Evolutionary conservation across 2,329 filamentous ascomycete genomes (phyloP), one percentile per base, ranked within the genome.

Genomic region (Anisogramma anomala): DNA sequence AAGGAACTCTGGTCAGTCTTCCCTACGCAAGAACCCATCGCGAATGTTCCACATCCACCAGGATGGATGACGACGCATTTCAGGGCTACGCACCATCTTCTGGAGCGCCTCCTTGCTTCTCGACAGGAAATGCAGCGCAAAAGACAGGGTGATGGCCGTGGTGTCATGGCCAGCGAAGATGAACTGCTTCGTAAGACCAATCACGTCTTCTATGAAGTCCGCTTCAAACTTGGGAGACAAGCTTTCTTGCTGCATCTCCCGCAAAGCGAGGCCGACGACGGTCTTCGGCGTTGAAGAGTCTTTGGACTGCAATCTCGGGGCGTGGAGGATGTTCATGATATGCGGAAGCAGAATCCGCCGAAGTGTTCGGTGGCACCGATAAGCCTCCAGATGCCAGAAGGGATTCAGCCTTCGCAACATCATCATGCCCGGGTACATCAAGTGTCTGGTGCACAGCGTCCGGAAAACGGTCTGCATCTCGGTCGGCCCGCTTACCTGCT

Each of bases 171-270:
- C 44, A 2, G 41, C 41, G 23, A 47, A 43, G 6, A 47, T 57
- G 56, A 33, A 62, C 47, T 31, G 61, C 37, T 14, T 53, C 49
- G 1, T 58, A 48, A 41, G 31, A 3, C 33, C 35, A 13, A 42
- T 23, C 20, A 46, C 26, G 25, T 34, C 35, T 14, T 42, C 33
- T n/a, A 46, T 30, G 20, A 39, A 41, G 3, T 28, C 26, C 10
- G 33, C 31, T 4, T 13, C 15, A 8, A 19, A 27, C 2, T 28
- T 35, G 13, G 17, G n/a, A 6, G 31, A 33, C 1, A 20, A 26
- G 5, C 10, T 26, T 20, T 38, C 39, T 13, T 23, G 11, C 10
- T 46, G 23, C 3, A 39, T 43, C 23, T 55, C 50, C 26, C 52
- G 49, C 18, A 54, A 45, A 10, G 48, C 48, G 9, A 50, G 41